These are phyloP conservation scores for Besnoitia besnoiti DNA, from an alignment of 169 alveolate genomes.

Conservation along the genomic window DNA sequence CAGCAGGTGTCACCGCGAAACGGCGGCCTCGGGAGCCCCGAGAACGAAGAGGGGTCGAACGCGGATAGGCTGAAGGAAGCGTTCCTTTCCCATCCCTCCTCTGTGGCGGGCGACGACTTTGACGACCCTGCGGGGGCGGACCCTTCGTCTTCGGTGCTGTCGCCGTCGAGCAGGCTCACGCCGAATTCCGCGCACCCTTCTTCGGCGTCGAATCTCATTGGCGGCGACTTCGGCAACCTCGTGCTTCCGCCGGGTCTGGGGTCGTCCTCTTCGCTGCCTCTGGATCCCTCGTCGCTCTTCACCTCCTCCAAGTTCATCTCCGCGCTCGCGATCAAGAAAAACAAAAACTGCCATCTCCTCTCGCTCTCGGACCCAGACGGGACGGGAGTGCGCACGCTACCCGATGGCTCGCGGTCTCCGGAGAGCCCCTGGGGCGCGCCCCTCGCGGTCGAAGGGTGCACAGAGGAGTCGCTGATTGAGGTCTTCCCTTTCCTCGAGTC, in stretches of 20 bases:
- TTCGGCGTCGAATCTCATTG: neutral
- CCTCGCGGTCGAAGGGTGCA: slow-evolving; percentile 62
- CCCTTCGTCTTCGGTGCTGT: neutral
- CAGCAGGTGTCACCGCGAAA: neutral
- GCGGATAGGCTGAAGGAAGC: neutral
- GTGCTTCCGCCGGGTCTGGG: slow-evolving; percentile 6
- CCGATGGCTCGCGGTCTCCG: slow-evolving; percentile 48
- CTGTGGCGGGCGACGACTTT: neutral
- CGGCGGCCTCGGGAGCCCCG: neutral
- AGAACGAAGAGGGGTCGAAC: neutral
- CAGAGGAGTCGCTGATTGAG: slow-evolving; percentile 49
- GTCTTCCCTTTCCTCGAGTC: slow-evolving; percentile 42
- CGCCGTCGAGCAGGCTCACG: neutral
- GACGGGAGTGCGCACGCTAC: slow-evolving; percentile 53
- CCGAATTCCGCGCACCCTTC: neutral
- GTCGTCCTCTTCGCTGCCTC: neutral
- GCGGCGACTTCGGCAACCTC: slow-evolving; percentile 13
- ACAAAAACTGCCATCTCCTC: slow-evolving; percentile 50
- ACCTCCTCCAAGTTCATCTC: slow-evolving; percentile 53
- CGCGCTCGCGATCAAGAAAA: slow-evolving; percentile 48
- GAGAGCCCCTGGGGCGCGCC: slow-evolving; percentile 61
- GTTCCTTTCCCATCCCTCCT: neutral
- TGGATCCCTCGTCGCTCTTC: slow-evolving; percentile 42
- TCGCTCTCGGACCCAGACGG: slow-evolving; percentile 59
- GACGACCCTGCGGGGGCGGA: neutral